Percentiles rank a stretch among this genome's conserved stretches.
phyloP scores from a whole-genome alignment of 2,329 filamentous ascomycete species.

The Sarocladiaceae sp. region DNA sequence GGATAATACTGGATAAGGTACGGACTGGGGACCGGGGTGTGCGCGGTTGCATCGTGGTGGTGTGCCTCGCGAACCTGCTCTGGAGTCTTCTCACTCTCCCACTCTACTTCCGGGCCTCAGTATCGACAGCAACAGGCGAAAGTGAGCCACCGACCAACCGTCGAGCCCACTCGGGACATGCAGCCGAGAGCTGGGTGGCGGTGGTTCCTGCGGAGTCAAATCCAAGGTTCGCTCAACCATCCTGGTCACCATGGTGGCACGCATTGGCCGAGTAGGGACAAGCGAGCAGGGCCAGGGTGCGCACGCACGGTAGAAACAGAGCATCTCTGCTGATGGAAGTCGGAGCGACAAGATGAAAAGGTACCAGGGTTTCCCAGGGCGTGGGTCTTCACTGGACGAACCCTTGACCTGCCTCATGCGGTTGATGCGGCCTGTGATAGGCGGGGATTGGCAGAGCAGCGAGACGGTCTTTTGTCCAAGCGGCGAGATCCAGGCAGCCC shows the following conservation, averaged over 20 bases:
- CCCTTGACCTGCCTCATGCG: slow-evolving; percentile 10
- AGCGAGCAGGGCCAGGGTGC: slow-evolving; percentile 6
- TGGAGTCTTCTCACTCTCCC: background rate
- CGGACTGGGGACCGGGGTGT: background rate
- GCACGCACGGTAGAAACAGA: background rate
- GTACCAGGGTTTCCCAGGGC: too few relatives aligned
- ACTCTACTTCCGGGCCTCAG: background rate
- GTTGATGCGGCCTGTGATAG: slow-evolving; percentile 4
- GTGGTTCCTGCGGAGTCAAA: background rate
- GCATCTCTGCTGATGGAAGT: too few relatives aligned
- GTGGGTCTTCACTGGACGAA: background rate
- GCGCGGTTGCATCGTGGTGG: background rate
- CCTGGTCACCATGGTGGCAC: background rate
- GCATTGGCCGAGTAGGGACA: slow-evolving; percentile 1
- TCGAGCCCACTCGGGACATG: slow-evolving; percentile 8
- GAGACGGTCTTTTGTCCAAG: slow-evolving; percentile 4
- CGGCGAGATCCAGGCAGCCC: background rate
- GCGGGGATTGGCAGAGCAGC: slow-evolving; percentile 4
- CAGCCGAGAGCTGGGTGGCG: slow-evolving; percentile 4
- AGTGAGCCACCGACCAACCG: background rate
- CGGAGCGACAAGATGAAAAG: too few relatives aligned
- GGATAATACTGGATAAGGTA: slow-evolving; percentile 11
- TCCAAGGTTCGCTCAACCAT: background rate
- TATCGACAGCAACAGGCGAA: background rate
- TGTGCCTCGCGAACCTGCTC: background rate